phyloP scores from a whole-genome alignment of 768 basidiomycete species.

The Pholiota microspora region DNA sequence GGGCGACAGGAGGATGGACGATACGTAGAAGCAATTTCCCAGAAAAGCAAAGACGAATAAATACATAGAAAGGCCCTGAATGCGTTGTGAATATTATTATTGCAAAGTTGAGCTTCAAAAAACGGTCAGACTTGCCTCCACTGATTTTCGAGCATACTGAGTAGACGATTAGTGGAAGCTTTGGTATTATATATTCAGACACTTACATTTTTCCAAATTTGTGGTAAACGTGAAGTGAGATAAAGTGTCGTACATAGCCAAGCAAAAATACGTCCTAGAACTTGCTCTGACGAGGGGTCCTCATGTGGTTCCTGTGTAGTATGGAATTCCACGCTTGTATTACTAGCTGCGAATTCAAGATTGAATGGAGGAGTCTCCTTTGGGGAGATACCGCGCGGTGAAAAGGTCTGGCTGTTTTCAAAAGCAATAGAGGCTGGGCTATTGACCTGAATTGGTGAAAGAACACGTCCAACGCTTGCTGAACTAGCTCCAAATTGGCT shows the following conservation, averaged over 20 bases:
- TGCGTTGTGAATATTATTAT: conserved; percentile 1
- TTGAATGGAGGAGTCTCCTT: not conserved
- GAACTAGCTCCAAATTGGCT: conserved; percentile 22
- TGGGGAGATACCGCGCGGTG: not conserved
- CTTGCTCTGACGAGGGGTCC: conserved; percentile 45
- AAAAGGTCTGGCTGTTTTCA: not conserved
- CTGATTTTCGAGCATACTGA: conserved; percentile 86
- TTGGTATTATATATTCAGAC: not conserved
- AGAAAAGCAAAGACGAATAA: conserved; percentile 92
- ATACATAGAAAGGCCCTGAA: conserved; percentile 86
- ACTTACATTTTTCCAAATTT: conserved; percentile 99
- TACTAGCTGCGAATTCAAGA: not conserved
- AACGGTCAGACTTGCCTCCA: conserved; percentile 51
- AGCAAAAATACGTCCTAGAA: conserved; percentile 88
- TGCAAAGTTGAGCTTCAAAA: not conserved
- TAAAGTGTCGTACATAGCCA: conserved; percentile 95
- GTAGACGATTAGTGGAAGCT: not conserved
- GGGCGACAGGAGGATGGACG: conserved; percentile 84
- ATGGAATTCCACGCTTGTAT: not conserved
- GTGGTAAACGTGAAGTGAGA: conserved; percentile 89
- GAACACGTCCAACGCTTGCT: conserved; percentile 46
- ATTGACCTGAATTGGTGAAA: conserved; percentile 27
- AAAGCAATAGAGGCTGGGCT: not conserved
- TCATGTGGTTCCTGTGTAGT: conserved; percentile 24
- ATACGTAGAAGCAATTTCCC: conserved; percentile 91